A percentile compares a stretch with the other conserved stretches of the same genome.
Evolutionary conservation across 2,329 filamentous ascomycete genomes (phyloP).

Genomic region (Pseudogymnoascus sp.): DNA sequence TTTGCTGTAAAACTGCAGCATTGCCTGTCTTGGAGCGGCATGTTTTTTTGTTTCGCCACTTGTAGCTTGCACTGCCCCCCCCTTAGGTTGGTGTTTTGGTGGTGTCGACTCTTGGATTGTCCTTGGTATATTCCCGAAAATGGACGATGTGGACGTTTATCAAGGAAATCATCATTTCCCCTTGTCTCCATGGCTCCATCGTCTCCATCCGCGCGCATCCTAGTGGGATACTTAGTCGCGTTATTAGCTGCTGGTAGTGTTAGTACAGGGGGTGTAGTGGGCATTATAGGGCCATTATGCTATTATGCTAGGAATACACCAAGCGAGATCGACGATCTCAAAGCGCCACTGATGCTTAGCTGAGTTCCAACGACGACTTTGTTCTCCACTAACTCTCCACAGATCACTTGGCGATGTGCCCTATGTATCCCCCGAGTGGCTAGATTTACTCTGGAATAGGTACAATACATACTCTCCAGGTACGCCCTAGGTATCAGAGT

Average conservation of each 20-base stretch:
- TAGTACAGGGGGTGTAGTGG: no score
- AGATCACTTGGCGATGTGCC: not conserved
- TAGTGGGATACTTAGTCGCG: not conserved
- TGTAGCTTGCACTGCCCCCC: not conserved
- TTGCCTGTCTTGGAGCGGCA: not conserved
- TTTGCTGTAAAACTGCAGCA: not conserved
- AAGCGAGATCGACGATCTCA: slow-evolving; percentile 1
- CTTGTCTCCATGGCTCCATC: slow-evolving; percentile 1
- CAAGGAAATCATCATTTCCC: slow-evolving; percentile 9
- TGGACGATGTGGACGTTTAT: not conserved
- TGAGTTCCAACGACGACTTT: not conserved
- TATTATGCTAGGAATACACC: not conserved
- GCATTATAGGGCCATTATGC: no score
- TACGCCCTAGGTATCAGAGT: slow-evolving; percentile 7
- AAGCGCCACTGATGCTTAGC: slow-evolving; percentile 2
- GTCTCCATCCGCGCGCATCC: slow-evolving; percentile 2
- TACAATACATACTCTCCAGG: no score
- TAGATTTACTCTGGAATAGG: no score
- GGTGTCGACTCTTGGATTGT: not conserved
- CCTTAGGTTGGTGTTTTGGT: not conserved
- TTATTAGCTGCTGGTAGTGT: no score
- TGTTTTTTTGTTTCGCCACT: not conserved
- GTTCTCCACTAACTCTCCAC: not conserved
- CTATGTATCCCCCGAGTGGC: not conserved
- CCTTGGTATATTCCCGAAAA: not conserved